Evolutionary conservation across 495 filamentous ascomycete species (phyloP), one percentile per base, ranked within the genome.

Genomic region (Xylaria scruposa): DNA sequence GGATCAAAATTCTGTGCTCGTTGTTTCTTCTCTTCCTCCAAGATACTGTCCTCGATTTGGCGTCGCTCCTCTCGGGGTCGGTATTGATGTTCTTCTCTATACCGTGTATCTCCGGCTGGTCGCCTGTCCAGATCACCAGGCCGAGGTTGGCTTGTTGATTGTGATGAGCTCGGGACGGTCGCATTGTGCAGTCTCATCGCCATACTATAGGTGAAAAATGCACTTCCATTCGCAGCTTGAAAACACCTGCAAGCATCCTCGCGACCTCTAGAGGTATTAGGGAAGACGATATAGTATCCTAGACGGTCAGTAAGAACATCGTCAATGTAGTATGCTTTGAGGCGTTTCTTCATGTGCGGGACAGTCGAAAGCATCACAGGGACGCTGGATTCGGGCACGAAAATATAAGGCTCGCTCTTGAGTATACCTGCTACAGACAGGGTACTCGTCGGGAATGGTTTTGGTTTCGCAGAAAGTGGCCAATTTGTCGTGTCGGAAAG

Each of bases 131-230:
- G 68, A n/a, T 78, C 76, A 59, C 31, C 70, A 64, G 65, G 73
- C 62, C 74, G 74, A 31, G 63, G 12, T 0, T 71, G 64, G 15
- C 29, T 44, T 2, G 61, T 9, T 10, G 72, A 53, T 5, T 73
- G 66, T 56, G 72, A 72, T 42, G 70, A 70, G 21, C 90, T 91
- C 72, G 89, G 89, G 44, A 85, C 38, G 10, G 62, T 51, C 10
- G 72, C 77, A 51, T 72, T 74, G 83, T 94, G 90, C 72, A 90
- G 90, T 77, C 94, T 91, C 95, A 99, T 97, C 53, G 89, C 89
- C 94, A 99, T 93, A 65, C 87, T 89, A 77, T 98, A 98, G 6
- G 90, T 97, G 84, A 99, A 98, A 58, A 99, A 87, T 1, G 89
- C 85, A 33, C 89, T 89, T 78, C 90, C 90, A 78, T 97, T 88